Evolutionary conservation across 1,284 basidiomycete species (phyloP).

Genomic region (Leccinum angustisporum): DNA sequence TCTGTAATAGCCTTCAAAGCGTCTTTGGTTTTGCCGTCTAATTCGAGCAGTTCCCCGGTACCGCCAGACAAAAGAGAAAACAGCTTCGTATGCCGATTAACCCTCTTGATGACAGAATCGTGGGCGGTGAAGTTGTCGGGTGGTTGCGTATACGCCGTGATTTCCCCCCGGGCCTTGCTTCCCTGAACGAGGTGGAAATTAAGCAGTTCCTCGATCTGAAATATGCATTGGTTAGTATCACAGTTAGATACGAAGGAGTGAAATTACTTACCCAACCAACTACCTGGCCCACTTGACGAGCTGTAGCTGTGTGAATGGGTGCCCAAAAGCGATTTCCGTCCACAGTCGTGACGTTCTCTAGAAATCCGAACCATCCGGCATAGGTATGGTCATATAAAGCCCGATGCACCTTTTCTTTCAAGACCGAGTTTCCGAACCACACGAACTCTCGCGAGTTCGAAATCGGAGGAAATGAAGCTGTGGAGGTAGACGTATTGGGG

Average conservation of each 20-base stretch:
- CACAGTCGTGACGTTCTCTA: background rate
- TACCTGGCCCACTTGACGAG: background rate
- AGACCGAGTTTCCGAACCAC: background rate
- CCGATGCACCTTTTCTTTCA: background rate
- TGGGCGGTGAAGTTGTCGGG: background rate
- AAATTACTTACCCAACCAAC: background rate
- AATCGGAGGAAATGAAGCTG: background rate
- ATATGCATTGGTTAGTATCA: background rate
- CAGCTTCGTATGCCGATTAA: background rate
- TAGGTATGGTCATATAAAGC: background rate
- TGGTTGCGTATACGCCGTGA: background rate
- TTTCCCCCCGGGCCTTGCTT: background rate
- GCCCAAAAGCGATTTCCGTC: background rate
- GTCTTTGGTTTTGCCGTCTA: no score
- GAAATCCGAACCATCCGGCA: background rate
- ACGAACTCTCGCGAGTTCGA: background rate
- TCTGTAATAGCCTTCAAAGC: no score
- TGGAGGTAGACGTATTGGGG: background rate
- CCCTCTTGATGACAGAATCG: background rate
- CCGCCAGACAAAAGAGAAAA: background rate
- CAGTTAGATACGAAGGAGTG: background rate
- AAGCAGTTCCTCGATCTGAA: background rate
- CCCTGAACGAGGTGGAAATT: background rate
- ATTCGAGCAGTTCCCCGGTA: no score
- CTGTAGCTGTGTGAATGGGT: background rate